A percentile compares a stretch with the other conserved stretches of the same genome.
Conservation (phyloP, 2,329 filamentous ascomycete genomes). For the Alternaria tenuissima region DNA sequence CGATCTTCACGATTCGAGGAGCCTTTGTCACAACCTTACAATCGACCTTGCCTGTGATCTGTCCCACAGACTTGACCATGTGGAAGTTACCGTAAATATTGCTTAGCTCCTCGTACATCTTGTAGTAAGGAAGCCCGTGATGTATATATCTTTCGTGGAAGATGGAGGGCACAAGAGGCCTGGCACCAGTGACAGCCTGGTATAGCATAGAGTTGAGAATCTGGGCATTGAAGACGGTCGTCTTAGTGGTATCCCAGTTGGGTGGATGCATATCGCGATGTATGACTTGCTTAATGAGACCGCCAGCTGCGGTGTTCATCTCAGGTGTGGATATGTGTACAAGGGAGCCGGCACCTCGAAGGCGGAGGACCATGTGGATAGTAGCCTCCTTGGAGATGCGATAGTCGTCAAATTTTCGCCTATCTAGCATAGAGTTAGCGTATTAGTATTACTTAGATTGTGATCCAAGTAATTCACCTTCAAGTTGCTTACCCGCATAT, state of each 20-base stretch:
- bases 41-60: constrained; percentile 23
- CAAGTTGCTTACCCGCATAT: constrained; percentile 83
- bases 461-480: neutral
- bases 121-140: constrained; percentile 51
- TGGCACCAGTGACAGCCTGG: constrained; percentile 47
- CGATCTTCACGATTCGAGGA: neutral
- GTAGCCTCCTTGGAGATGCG: constrained; percentile 74
- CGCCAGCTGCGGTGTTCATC: constrained; percentile 54
- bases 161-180: constrained; percentile 48
- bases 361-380: constrained; percentile 74
- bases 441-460: constrained; percentile 55
- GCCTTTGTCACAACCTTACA: too few species aligned
- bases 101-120: constrained; percentile 40
- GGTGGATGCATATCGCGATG: constrained; percentile 33
- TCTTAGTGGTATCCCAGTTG: constrained; percentile 14
- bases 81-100: constrained; percentile 39
- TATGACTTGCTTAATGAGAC: constrained; percentile 54
- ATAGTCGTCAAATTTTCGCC: neutral
- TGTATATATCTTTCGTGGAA: constrained; percentile 45
- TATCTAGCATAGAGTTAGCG: constrained; percentile 70
- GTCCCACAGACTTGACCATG: constrained; percentile 36
- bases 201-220: constrained; percentile 52
- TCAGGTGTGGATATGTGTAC: constrained; percentile 3
- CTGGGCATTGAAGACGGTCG: constrained; percentile 52
- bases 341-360: constrained; percentile 59